phyloP scores from a whole-genome alignment of 257 asterid genomes.

The Coffea canephora region DNA sequence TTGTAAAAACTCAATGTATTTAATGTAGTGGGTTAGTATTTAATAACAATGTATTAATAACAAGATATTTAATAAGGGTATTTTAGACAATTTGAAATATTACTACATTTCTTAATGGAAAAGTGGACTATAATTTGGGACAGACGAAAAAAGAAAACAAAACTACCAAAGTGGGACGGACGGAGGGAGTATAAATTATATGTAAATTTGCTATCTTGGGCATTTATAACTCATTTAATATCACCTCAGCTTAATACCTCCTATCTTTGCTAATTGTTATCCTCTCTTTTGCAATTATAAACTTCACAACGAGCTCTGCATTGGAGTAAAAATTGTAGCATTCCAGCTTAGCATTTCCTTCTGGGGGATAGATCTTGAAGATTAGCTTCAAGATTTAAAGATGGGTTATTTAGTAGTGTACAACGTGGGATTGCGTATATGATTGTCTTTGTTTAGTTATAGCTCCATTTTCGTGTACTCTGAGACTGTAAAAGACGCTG shows the following conservation, averaged over 20 bases:
- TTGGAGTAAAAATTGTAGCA: background rate
- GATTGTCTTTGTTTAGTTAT: constrained; percentile 22
- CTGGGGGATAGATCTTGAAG: constrained; percentile 25
- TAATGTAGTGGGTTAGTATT: too few species aligned
- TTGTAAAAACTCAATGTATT: too few species aligned
- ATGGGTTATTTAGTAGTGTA: constrained; percentile 26
- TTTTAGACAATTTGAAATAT: too few species aligned
- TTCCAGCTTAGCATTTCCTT: background rate
- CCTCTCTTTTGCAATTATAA: background rate
- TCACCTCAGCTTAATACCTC: background rate
- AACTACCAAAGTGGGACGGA: too few species aligned
- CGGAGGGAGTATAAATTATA: background rate
- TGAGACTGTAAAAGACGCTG: constrained; percentile 24
- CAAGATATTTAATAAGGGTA: too few species aligned
- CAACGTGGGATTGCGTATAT: constrained; percentile 10
- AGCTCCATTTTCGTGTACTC: constrained; percentile 20
- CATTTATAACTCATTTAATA: constrained; percentile 9
- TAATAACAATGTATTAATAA: too few species aligned
- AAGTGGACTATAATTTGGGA: too few species aligned
- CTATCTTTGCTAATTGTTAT: background rate
- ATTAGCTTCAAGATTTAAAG: background rate
- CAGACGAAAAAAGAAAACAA: too few species aligned
- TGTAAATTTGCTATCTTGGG: background rate
- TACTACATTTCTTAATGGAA: too few species aligned
- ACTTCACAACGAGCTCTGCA: background rate